Percentiles rank a stretch among this genome's conserved stretches.
Evolutionary conservation across 495 filamentous ascomycete species (phyloP).

Genomic region (Trichoderma parareesei): DNA sequence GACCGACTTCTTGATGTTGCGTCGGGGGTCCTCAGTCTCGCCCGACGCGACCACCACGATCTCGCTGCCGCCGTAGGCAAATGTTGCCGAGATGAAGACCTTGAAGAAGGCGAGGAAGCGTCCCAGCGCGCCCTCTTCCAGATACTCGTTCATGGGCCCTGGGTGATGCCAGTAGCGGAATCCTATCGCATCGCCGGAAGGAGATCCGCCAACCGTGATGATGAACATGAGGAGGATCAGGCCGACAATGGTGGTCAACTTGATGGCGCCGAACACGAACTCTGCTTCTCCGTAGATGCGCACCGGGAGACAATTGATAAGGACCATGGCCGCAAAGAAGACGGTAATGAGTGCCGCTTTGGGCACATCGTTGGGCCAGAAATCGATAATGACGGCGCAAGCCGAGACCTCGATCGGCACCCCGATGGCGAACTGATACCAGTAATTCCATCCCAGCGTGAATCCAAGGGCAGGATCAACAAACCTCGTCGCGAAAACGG

Average conservation of each 20-base stretch:
- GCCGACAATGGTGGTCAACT: slow-evolving; percentile 55
- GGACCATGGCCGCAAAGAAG: slow-evolving; percentile 33
- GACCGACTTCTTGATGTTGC: slow-evolving; percentile 64
- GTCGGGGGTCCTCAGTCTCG: slow-evolving; percentile 67
- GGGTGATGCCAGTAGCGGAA: slow-evolving; percentile 55
- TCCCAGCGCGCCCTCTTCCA: slow-evolving; percentile 26
- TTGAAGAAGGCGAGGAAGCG: slow-evolving; percentile 40
- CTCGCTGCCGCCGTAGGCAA: slow-evolving; percentile 42
- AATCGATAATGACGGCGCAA: slow-evolving; percentile 36
- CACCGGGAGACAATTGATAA: slow-evolving; percentile 33
- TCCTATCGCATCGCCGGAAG: slow-evolving; percentile 47
- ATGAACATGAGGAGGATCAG: slow-evolving; percentile 49
- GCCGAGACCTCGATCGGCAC: slow-evolving; percentile 32
- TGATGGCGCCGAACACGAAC: slow-evolving; percentile 47
- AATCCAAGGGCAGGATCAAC: slow-evolving; percentile 69
- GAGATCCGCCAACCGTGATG: slow-evolving; percentile 50
- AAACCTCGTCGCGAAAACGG: slow-evolving; percentile 63
- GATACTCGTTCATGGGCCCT: slow-evolving; percentile 47
- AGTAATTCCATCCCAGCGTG: slow-evolving; percentile 63
- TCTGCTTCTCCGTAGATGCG: slow-evolving; percentile 55
- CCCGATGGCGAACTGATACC: slow-evolving; percentile 37
- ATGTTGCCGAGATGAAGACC: slow-evolving; percentile 35
- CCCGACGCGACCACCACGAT: slow-evolving; percentile 58
- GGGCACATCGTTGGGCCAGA: slow-evolving; percentile 37
- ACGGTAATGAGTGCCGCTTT: slow-evolving; percentile 45